A percentile compares a stretch with the other conserved stretches of the same genome.
Evolutionary conservation across 495 filamentous ascomycete genomes (phyloP).

Genomic region (Umbilicaria muhlenbergii): DNA sequence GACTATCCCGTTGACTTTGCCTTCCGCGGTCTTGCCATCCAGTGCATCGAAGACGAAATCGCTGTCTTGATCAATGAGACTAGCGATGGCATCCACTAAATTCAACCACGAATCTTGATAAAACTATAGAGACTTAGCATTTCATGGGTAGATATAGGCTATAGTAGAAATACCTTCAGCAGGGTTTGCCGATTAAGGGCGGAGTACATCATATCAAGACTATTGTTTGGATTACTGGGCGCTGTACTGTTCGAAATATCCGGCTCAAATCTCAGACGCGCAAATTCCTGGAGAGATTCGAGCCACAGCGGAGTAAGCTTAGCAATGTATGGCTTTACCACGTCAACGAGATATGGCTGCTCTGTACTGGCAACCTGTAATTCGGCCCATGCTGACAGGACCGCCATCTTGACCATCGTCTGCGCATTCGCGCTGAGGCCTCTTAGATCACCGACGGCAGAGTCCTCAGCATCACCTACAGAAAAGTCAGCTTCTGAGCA

Average conservation of each 20-base stretch:
- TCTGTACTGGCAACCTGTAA: constrained; percentile 92
- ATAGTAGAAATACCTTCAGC: constrained; percentile 36
- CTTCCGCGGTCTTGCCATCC: constrained; percentile 51
- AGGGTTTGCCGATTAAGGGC: constrained; percentile 88
- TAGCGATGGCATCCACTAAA: constrained; percentile 92
- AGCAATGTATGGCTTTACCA: constrained; percentile 79
- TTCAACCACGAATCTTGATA: constrained; percentile 98
- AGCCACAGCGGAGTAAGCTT: constrained; percentile 88
- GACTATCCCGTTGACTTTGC: constrained; percentile 22
- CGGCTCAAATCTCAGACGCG: constrained; percentile 83
- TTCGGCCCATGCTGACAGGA: constrained; percentile 98
- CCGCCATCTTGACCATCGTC: constrained; percentile 95
- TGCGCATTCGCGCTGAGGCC: constrained; percentile 90
- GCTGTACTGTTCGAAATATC: constrained; percentile 84
- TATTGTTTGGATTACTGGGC: constrained; percentile 48
- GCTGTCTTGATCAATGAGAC: constrained; percentile 91
- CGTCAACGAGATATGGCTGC: constrained; percentile 74
- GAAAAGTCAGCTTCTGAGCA: constrained; percentile 7
- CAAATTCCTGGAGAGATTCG: constrained; percentile 84
- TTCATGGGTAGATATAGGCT: neutral
- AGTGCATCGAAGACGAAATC: constrained; percentile 94
- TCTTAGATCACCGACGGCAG: constrained; percentile 84
- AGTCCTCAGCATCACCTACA: constrained; percentile 47
- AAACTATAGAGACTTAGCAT: constrained; percentile 34
- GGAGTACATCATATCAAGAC: constrained; percentile 80